phyloP scores from a whole-genome alignment of 1,284 basidiomycete genomes.

The Papiliotrema terrestris region DNA sequence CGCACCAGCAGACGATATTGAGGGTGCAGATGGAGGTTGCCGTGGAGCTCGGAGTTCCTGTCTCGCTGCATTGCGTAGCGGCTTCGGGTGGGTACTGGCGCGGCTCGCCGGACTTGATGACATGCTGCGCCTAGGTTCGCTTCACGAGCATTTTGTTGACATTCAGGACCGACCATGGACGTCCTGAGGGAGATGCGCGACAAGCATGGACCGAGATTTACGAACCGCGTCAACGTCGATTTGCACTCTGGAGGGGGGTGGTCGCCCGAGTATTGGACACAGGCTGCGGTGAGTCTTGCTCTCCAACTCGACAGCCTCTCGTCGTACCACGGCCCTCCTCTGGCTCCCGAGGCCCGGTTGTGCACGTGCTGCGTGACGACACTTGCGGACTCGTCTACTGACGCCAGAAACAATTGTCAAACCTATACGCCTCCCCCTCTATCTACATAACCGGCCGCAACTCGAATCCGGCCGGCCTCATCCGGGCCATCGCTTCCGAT shows the following conservation, averaged over 20 bases:
- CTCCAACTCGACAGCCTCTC: background rate
- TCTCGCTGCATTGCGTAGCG: slow-evolving; percentile 50
- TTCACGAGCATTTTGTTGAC: background rate
- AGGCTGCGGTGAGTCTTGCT: slow-evolving; percentile 25
- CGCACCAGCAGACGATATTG: slow-evolving; percentile 47
- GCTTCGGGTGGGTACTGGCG: slow-evolving; percentile 31
- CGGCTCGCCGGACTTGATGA: background rate
- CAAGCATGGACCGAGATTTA: slow-evolving; percentile 28
- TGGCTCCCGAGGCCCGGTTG: too few relatives aligned
- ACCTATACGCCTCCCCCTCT: slow-evolving; percentile 50
- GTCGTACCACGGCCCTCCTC: background rate
- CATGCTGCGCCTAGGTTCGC: background rate
- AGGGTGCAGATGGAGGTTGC: slow-evolving; percentile 49
- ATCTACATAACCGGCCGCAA: slow-evolving; percentile 48
- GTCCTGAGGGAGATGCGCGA: slow-evolving; percentile 33
- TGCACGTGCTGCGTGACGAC: too few relatives aligned
- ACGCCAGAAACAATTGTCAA: slow-evolving; percentile 31
- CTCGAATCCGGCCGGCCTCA: slow-evolving; percentile 34
- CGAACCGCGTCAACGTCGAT: slow-evolving; percentile 43
- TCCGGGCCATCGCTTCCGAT: slow-evolving; percentile 38
- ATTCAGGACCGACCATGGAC: slow-evolving; percentile 44
- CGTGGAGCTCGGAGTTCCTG: slow-evolving; percentile 43
- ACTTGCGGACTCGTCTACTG: background rate
- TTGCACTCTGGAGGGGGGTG: slow-evolving; percentile 49
- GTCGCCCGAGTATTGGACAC: slow-evolving; percentile 32